Conservation (phyloP, 2,329 filamentous ascomycete species). For the Aspergillus japonicus region DNA sequence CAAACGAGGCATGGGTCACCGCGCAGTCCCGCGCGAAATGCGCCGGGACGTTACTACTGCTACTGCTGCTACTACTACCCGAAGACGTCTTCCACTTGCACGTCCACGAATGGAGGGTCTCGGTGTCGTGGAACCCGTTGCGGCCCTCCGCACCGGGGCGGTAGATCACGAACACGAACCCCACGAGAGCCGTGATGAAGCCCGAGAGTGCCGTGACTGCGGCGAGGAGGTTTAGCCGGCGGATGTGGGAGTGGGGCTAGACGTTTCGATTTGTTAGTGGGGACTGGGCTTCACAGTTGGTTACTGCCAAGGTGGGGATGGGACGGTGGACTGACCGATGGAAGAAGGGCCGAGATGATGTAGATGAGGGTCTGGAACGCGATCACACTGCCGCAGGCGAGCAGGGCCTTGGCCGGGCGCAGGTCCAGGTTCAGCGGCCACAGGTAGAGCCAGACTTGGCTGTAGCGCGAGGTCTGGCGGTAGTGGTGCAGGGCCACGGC, state of each 20-base stretch:
- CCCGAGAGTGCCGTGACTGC: slow-evolving; percentile 36
- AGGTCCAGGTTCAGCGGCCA: slow-evolving; percentile 46
- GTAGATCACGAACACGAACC: slow-evolving; percentile 36
- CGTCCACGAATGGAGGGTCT: slow-evolving; percentile 44
- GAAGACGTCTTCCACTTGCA: slow-evolving; percentile 38
- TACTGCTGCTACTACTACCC: background rate
- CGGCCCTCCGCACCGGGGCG: slow-evolving; percentile 31
- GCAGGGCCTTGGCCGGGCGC: slow-evolving; percentile 38
- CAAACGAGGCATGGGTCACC: slow-evolving; percentile 37
- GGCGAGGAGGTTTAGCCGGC: slow-evolving; percentile 34
- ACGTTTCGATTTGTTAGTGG: background rate
- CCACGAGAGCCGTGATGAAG: slow-evolving; percentile 35
- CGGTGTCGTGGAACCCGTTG: slow-evolving; percentile 30
- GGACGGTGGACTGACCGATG: slow-evolving; percentile 32
- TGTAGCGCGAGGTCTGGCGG: slow-evolving; percentile 36
- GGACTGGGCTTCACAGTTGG: background rate
- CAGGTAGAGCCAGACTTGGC: slow-evolving; percentile 34
- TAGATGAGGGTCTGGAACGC: slow-evolving; percentile 34
- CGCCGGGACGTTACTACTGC: slow-evolving; percentile 25
- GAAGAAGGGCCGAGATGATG: slow-evolving; percentile 32
- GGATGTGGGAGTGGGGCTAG: slow-evolving; percentile 38
- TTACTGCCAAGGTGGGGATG: background rate
- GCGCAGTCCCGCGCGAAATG: slow-evolving; percentile 41
- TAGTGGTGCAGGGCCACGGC: slow-evolving; percentile 42
- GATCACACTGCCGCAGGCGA: slow-evolving; percentile 40